phyloP scores from a whole-genome alignment of 257 asterid genomes.

The Thymus quinquecostatus region DNA sequence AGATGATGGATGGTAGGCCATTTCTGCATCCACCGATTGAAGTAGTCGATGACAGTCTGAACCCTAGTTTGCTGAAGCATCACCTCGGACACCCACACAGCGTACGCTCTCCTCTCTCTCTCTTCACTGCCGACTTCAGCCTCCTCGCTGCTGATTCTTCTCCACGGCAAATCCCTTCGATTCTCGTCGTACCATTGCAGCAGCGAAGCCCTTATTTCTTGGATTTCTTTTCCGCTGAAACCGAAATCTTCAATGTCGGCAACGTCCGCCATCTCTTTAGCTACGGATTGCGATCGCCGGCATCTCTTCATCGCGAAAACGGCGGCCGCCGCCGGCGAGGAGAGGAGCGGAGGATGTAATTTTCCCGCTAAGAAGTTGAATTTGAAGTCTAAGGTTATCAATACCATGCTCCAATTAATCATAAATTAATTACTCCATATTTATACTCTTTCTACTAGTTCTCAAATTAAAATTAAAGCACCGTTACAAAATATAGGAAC shows the following conservation, averaged over 20 bases:
- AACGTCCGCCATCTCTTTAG: slow-evolving; percentile 27
- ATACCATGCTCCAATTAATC: background rate
- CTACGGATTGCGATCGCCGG: slow-evolving; percentile 29
- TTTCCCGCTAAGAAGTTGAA: slow-evolving; percentile 55
- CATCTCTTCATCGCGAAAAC: slow-evolving; percentile 52
- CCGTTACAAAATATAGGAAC: no score
- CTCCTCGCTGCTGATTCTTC: slow-evolving; percentile 55
- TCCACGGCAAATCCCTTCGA: slow-evolving; percentile 91
- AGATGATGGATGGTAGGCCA: slow-evolving; percentile 92
- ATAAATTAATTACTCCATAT: no score
- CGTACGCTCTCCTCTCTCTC: slow-evolving; percentile 69
- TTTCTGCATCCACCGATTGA: slow-evolving; percentile 86
- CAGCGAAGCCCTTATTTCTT: slow-evolving; percentile 71
- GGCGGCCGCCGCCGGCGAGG: slow-evolving; percentile 39
- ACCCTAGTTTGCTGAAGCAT: slow-evolving; percentile 99
- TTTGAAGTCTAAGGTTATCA: slow-evolving; percentile 36
- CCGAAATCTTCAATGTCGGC: slow-evolving; percentile 75
- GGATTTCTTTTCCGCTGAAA: slow-evolving; percentile 56
- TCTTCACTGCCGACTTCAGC: slow-evolving; percentile 37
- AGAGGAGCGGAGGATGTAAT: slow-evolving; percentile 23
- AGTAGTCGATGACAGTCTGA: slow-evolving; percentile 84
- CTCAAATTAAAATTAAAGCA: no score
- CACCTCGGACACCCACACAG: slow-evolving; percentile 98
- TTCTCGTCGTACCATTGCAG: slow-evolving; percentile 78
- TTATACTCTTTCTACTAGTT: no score